phyloP scores from a whole-genome alignment of 164 flowering plant genomes.

The Piper longum region DNA sequence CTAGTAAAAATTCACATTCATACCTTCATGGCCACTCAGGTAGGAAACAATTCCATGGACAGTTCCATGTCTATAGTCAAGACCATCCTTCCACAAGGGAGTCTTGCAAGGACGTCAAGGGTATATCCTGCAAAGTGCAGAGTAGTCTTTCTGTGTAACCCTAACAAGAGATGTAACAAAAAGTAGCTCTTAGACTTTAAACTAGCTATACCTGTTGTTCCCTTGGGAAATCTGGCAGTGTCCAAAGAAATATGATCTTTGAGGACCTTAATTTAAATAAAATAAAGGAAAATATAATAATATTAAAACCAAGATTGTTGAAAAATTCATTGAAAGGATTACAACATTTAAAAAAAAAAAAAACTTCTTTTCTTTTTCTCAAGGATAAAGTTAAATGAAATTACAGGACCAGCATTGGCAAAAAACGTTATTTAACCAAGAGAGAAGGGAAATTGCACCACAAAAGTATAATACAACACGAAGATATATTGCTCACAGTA shows the following conservation, averaged over 20 bases:
- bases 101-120: conserved; percentile 86
- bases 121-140: conserved; percentile 37
- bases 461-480: not conserved
- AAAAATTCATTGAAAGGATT: no score
- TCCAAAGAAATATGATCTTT: conserved; percentile 89
- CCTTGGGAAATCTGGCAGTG: conserved; percentile 81
- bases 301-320: no score
- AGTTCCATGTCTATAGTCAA: conserved; percentile 98
- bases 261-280: conserved; percentile 47
- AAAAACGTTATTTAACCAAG: not conserved
- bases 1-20: conserved; percentile 2
- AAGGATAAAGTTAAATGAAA: no score
- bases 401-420: no score
- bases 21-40: conserved; percentile 94
- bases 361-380: not conserved
- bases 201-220: conserved; percentile 60
- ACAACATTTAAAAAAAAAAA: not conserved
- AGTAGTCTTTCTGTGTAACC: no score
- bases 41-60: conserved; percentile 95
- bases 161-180: not conserved
- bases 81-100: conserved; percentile 92
- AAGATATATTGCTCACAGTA: conserved; percentile 52
- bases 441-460: not conserved
- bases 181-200: not conserved
- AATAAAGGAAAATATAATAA: no score